Evolutionary conservation across 352 stramenopile species (phyloP).

Genomic region (Pythium coloratum): DNA sequence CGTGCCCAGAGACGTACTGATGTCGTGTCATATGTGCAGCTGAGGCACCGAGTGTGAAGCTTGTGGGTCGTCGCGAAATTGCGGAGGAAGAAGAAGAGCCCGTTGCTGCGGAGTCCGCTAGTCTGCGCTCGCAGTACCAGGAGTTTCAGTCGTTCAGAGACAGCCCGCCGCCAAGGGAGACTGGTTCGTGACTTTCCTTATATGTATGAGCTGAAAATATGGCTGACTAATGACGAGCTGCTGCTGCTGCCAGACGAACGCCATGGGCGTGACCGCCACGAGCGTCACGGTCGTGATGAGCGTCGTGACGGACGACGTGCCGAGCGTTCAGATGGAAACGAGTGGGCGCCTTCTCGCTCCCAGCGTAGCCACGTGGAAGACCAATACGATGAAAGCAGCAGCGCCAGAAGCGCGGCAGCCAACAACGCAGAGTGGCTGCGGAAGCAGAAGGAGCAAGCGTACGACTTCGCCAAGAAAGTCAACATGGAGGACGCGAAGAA

Average conservation of each 20-base stretch:
- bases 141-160: conserved; percentile 20
- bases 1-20: not conserved
- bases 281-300: conserved; percentile 2
- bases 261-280: not conserved
- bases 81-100: not conserved
- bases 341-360: conserved; percentile 2
- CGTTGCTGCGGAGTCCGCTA: not conserved
- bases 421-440: conserved; percentile 50
- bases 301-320: not conserved
- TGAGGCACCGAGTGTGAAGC: conserved; percentile 45
- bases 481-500: conserved; percentile 86
- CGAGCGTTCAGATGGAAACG: conserved; percentile 1
- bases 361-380: conserved; percentile 28
- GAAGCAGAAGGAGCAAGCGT: conserved; percentile 84
- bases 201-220: no score
- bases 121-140: conserved; percentile 12
- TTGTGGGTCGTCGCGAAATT: conserved; percentile 35
- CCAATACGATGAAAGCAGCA: conserved; percentile 35
- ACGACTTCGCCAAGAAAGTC: conserved; percentile 90
- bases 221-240: no score
- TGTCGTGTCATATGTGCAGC: conserved; percentile 19
- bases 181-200: conserved; percentile 4
- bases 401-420: conserved; percentile 2
- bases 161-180: not conserved
- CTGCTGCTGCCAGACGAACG: not conserved